Conservation (phyloP, 2,329 filamentous ascomycete genomes). For the Sclerotinia nivalis region DNA sequence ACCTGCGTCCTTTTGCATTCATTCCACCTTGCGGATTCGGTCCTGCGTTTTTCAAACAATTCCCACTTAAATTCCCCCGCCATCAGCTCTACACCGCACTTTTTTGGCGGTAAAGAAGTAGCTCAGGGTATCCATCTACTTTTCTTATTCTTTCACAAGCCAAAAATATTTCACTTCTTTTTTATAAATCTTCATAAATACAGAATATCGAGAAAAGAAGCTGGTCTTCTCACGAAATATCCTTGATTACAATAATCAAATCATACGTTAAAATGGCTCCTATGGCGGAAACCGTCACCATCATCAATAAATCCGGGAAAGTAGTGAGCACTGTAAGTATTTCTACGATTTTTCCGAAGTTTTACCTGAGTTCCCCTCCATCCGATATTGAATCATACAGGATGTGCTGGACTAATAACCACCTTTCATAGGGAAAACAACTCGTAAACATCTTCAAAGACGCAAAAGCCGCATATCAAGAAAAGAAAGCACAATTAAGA, state of each 20-base stretch:
- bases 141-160: conserved; percentile 15
- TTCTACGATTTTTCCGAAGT: conserved; percentile 23
- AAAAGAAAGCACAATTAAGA: conserved; percentile 81
- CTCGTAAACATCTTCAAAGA: conserved; percentile 89
- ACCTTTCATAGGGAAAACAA: conserved; percentile 73
- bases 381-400: background rate
- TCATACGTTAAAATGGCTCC: conserved; percentile 24
- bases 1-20: background rate
- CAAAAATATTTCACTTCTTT: conserved; percentile 5
- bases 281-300: conserved; percentile 74
- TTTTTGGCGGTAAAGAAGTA: conserved; percentile 22
- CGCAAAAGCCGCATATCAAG: conserved; percentile 81
- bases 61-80: conserved; percentile 17
- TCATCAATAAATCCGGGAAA: conserved; percentile 89
- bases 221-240: conserved; percentile 14
- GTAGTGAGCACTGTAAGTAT: conserved; percentile 80
- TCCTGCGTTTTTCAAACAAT: background rate
- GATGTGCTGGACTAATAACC: conserved; percentile 26
- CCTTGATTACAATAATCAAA: background rate
- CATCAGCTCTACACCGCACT: conserved; percentile 18
- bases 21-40: background rate
- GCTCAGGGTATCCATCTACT: background rate
- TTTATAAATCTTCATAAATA: background rate
- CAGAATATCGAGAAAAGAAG: background rate
- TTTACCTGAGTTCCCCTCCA: conserved; percentile 12